These are phyloP conservation scores for Leccinum olivaceopallidum DNA, from an alignment of 768 basidiomycete species.

Conservation along the genomic window DNA sequence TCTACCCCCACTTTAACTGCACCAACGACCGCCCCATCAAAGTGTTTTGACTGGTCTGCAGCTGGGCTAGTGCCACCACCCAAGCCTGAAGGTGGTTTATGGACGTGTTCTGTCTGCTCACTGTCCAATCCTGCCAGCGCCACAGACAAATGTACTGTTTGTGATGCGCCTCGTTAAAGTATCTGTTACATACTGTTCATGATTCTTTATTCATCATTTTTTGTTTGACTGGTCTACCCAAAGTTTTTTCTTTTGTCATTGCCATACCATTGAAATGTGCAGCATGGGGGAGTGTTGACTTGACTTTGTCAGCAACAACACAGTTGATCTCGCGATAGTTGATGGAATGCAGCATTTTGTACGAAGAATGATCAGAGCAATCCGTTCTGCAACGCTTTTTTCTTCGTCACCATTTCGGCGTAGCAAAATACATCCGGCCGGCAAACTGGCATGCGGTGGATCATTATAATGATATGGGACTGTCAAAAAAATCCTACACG, in stretches of 20 bases:
- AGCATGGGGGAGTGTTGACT: neutral
- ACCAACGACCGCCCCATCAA: constrained; percentile 10
- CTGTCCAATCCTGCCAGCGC: constrained; percentile 47
- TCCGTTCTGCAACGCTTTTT: neutral
- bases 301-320: neutral
- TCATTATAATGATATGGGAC: neutral
- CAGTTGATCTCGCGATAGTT: neutral
- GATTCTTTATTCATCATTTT: constrained; percentile 17
- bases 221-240: neutral
- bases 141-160: constrained; percentile 49
- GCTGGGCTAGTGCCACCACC: constrained; percentile 36
- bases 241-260: neutral
- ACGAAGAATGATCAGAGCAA: neutral
- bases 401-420: neutral
- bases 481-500: neutral
- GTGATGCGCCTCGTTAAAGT: constrained; percentile 43
- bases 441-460: neutral
- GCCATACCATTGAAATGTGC: neutral
- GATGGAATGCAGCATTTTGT: neutral
- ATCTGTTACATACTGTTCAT: constrained; percentile 11
- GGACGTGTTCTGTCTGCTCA: constrained; percentile 43
- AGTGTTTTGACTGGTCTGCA: constrained; percentile 40
- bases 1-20: neutral
- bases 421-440: neutral
- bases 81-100: constrained; percentile 26